Evolutionary conservation across 1,284 basidiomycete genomes (phyloP), one percentile per base, ranked within the genome.

Genomic region (Cryptococcus deneoformans): DNA sequence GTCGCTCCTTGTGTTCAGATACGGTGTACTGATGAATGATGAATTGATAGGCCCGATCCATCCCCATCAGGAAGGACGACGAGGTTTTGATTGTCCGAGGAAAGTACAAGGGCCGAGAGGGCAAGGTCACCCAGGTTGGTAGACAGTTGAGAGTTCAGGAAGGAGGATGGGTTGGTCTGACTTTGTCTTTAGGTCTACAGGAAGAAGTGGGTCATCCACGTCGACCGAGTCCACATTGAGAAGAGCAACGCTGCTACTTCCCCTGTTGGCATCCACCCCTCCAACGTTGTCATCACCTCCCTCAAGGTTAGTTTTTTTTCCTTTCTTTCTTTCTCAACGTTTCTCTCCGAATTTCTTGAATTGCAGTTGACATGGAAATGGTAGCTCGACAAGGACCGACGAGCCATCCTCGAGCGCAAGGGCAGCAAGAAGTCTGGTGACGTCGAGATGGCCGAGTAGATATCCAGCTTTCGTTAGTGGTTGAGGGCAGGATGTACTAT

Each of bases 121-220:
- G 96, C 77, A 95, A 96, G 82, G 86, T 94, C 67, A 90, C 89
- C 63, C 91, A 93, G 81, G 76, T 77, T 52, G 54, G 77, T 70
- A 11, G 10, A 38, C 42, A 20, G 20, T 20, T 20, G 20, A 20
- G 20, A 20, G 20, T 20, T 20, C 20, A 20, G 20, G 20, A 20
- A 20, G 20, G 20, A 2, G 2, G 20, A 20, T 20, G 20, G 20
- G 2, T 20, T 20, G 20, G 20, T 20, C 10, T 14, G 4, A 14
- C 20, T 20, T 20, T 20, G 37, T 6, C 57, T 56, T 45, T 87
- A 93, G 81, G 94, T 98, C 64, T 97, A 97, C 87, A 90, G 95
- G 79, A 97, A 98, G 89, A 97, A 97, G 82, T 98, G 92, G 90
- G 92, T 98, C 59, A 90, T 99, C 80, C 89, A 98, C 82, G 90